Percentiles rank a stretch among this genome's conserved stretches.
phyloP scores from a whole-genome alignment of 192 early-diverging fungal species.

The Backusella westeae region DNA sequence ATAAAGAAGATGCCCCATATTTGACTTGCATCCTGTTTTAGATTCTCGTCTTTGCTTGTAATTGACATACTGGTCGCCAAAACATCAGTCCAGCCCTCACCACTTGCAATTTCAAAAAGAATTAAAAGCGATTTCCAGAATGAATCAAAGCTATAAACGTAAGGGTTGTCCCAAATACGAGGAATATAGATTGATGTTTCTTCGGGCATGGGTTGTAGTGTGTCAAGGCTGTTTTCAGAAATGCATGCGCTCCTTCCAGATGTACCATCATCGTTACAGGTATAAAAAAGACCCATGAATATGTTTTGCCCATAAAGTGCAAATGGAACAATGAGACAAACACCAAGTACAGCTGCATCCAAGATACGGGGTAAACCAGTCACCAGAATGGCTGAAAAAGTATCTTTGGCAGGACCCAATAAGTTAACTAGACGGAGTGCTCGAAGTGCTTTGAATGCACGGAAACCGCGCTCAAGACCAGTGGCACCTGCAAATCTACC shows the following conservation, averaged over 20 bases:
- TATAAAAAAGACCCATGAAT: constrained; percentile 49
- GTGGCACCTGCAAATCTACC: constrained; percentile 35
- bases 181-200: constrained; percentile 34
- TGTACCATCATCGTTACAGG: constrained; percentile 49
- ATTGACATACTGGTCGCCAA: constrained; percentile 46
- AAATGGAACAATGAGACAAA: constrained; percentile 56
- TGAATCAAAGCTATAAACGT: constrained; percentile 57
- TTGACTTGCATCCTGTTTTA: constrained; percentile 39
- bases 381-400: constrained; percentile 54
- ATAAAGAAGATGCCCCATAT: constrained; percentile 57
- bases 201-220: constrained; percentile 24
- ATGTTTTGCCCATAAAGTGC: constrained; percentile 46
- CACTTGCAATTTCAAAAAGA: constrained; percentile 55
- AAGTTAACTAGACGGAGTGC: constrained; percentile 58
- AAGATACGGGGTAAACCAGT: constrained; percentile 56
- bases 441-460: constrained; percentile 56
- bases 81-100: constrained; percentile 60
- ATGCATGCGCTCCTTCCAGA: constrained; percentile 28
- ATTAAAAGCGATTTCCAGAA: constrained; percentile 53
- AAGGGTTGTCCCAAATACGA: constrained; percentile 58
- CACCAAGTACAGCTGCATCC: constrained; percentile 45
- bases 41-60: constrained; percentile 35
- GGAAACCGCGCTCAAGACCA: constrained; percentile 46
- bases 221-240: constrained; percentile 19
- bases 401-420: constrained; percentile 48